phyloP scores from a whole-genome alignment of 805 yeast species.

The Saturnispora gosingensis region DNA sequence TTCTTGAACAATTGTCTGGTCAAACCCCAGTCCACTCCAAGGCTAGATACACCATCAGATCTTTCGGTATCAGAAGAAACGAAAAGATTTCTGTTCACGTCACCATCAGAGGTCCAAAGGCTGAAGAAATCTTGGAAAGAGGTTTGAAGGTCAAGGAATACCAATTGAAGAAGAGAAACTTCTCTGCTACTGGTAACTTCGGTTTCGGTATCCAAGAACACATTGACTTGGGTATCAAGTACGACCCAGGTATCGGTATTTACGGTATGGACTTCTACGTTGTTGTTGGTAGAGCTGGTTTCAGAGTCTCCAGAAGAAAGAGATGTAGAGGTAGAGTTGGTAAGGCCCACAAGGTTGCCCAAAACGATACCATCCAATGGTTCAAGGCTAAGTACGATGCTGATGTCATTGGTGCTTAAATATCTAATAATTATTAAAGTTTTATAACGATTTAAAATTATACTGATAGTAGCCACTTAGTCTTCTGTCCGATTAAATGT shows the following conservation, averaged over 20 bases:
- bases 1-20: conserved; percentile 99
- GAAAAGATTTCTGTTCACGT: conserved; percentile 99
- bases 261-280: conserved; percentile 99
- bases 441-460: neutral
- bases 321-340: conserved; percentile 84
- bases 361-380: conserved; percentile 95
- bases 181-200: conserved; percentile 98
- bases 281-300: conserved; percentile 99
- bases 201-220: conserved; percentile 99
- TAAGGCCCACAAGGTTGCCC: conserved; percentile 82
- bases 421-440: conserved; percentile 22
- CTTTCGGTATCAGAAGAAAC: conserved; percentile 99
- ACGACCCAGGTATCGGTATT: conserved; percentile 98
- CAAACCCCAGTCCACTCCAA: conserved; percentile 99
- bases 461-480: neutral
- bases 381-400: conserved; percentile 99
- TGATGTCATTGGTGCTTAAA: conserved; percentile 73
- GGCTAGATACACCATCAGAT: conserved; percentile 99
- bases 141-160: conserved; percentile 99
- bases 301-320: conserved; percentile 98
- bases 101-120: conserved; percentile 99
- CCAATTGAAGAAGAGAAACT: conserved; percentile 90
- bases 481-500: too few relatives aligned
- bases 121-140: conserved; percentile 99
- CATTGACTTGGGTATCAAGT: conserved; percentile 99